phyloP scores from a whole-genome alignment of 192 early-diverging fungal species.

The Mortierella antarctica region DNA sequence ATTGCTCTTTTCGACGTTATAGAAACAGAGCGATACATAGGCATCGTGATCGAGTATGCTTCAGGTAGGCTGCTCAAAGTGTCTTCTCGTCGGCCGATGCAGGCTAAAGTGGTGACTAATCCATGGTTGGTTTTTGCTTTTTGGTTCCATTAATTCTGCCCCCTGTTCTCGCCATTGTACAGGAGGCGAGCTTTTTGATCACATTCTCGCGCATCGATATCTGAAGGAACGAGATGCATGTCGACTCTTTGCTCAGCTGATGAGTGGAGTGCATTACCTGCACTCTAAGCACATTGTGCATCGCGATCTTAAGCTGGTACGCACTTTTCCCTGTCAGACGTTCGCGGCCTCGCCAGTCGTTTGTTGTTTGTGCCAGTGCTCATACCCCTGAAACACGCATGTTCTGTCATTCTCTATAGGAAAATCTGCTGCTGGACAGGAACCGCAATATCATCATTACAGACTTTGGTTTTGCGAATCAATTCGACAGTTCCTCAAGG shows the following conservation, averaged over 20 bases:
- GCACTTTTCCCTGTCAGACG: background rate
- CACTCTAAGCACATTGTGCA: conserved; percentile 96
- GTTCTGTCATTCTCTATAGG: conserved; percentile 58
- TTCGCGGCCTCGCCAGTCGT: background rate
- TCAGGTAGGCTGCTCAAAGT: conserved; percentile 64
- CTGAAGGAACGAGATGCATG: conserved; percentile 92
- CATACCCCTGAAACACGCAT: background rate
- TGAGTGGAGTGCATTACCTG: conserved; percentile 92
- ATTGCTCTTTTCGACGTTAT: conserved; percentile 95
- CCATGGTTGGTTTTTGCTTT: background rate
- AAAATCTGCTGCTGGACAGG: conserved; percentile 94
- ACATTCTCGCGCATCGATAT: conserved; percentile 94
- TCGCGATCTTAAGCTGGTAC: conserved; percentile 94
- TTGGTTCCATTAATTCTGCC: background rate
- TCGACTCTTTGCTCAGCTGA: conserved; percentile 92
- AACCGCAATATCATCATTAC: conserved; percentile 95
- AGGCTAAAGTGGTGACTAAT: too few species aligned
- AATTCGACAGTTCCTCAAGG: conserved; percentile 76
- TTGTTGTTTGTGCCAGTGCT: background rate
- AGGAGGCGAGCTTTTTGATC: conserved; percentile 97
- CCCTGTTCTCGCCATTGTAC: background rate
- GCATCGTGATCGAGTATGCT: conserved; percentile 97
- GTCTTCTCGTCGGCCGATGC: background rate
- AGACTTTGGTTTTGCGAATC: conserved; percentile 99
- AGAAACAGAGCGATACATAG: conserved; percentile 96